A percentile compares a stretch with the other conserved stretches of the same genome.
These are phyloP conservation scores for Solanum hybrid DNA, from an alignment of 305 asterid genomes.

Conservation along the genomic window DNA sequence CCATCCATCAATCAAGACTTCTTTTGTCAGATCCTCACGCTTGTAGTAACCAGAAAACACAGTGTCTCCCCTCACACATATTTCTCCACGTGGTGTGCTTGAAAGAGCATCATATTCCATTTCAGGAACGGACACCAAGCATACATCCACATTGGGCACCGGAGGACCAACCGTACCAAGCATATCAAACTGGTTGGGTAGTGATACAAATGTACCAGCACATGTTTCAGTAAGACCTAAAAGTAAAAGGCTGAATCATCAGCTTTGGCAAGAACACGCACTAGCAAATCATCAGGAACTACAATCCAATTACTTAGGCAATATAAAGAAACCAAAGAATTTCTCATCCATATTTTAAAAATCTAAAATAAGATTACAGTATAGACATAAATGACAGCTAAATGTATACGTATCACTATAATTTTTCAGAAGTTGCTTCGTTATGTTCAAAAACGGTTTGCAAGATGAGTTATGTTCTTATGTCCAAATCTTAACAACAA, in stretches of 20 bases:
- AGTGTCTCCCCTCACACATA: slow-evolving; percentile 20
- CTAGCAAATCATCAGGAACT: background rate
- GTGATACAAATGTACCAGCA: slow-evolving; percentile 15
- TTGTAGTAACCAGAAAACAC: slow-evolving; percentile 19
- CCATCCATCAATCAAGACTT: slow-evolving; percentile 20
- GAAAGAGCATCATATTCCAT: slow-evolving; percentile 18
- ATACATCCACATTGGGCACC: slow-evolving; percentile 12
- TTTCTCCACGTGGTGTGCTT: slow-evolving; percentile 5
- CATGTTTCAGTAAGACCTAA: slow-evolving; percentile 21
- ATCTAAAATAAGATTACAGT: background rate
- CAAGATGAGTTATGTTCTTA: background rate
- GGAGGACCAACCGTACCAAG: slow-evolving; percentile 24
- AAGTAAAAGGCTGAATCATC: background rate
- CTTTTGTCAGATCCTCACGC: slow-evolving; percentile 13
- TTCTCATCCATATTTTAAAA: background rate
- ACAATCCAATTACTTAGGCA: background rate
- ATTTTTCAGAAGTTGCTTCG: background rate
- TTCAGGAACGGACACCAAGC: slow-evolving; percentile 21
- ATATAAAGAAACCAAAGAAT: background rate
- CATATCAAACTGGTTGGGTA: slow-evolving; percentile 18
- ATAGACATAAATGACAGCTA: background rate
- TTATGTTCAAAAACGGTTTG: background rate
- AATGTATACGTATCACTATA: background rate
- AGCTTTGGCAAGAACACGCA: background rate
- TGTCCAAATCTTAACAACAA: background rate